Base-by-base conservation (phyloP, 2,329 filamentous ascomycete genomes). In the Fonsecaea multimorphosa region DNA sequence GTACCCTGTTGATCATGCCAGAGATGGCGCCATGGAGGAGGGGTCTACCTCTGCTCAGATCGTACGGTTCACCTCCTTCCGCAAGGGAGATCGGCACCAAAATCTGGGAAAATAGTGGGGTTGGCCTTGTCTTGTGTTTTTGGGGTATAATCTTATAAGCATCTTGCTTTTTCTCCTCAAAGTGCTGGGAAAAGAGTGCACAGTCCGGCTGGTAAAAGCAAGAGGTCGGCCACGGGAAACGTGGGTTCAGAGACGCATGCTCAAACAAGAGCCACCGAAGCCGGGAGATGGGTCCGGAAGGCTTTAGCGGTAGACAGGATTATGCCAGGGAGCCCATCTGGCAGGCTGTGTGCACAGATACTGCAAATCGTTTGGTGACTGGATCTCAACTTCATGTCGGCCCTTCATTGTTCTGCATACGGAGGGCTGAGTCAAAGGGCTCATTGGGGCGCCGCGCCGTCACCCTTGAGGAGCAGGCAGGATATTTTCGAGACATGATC, bases 101-200 rank as follows among this genome's bases (percentile, higher is more conserved):
- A 49, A 49, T 49, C 44, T 40, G 38, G 38, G n/a, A 40, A 40
- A 40, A 40, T 19, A 24, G 44, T 49, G 44, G 44, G 22, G 44
- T 49, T 24, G 44, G 19, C 44, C 44, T 49, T 9, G 38, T 19
- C 38, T 40, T 40, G 38, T 40, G n/a, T 8, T 1, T 40, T 40
- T 40, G 14, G 38, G 5, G 14, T 40, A 19, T 19, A 40, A 40
- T 40, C 38, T 40, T 40, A 40, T 40, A 16, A 40, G 38, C n/a
- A 40, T 40, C 38, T 40, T 40, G 38, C 38, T 40, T 40, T 34
- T 40, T 4, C 38, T 6, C 11, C 38, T 4, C 38, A n/a, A 40
- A n/a, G 38, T 6, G 38, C 38, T 40, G 38, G 38, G 38, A 19
- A 40, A 8, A n/a, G 4, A 40, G 14, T 40, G 16, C 38, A 40